Evolutionary conservation across 2,329 filamentous ascomycete genomes (phyloP).

Genomic region (Arthrocladium fulminans): DNA sequence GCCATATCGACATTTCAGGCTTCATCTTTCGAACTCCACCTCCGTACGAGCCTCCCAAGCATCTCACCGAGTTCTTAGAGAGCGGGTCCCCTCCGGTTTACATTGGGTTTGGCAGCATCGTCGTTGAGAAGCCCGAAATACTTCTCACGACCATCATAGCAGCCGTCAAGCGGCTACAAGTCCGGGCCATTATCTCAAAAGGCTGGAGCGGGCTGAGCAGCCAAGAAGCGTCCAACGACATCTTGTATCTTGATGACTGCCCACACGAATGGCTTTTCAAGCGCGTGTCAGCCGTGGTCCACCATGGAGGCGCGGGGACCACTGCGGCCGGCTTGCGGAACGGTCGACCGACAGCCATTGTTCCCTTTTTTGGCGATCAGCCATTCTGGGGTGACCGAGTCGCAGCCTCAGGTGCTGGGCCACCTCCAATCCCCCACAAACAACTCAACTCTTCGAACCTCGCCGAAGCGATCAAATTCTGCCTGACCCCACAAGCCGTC

Average conservation of each 20-base stretch:
- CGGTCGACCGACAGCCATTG: slow-evolving; percentile 45
- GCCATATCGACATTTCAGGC: slow-evolving; percentile 35
- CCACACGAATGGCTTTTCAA: slow-evolving; percentile 54
- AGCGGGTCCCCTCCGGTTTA: slow-evolving; percentile 44
- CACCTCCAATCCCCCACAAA: slow-evolving; percentile 40
- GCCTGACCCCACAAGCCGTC: slow-evolving; percentile 25
- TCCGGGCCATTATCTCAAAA: slow-evolving; percentile 46
- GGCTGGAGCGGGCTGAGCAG: slow-evolving; percentile 45
- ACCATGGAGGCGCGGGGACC: slow-evolving; percentile 50
- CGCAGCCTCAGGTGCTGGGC: slow-evolving; percentile 41
- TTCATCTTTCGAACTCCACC: slow-evolving; percentile 40
- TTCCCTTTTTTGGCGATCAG: slow-evolving; percentile 52
- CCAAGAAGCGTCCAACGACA: slow-evolving; percentile 28
- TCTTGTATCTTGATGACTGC: slow-evolving; percentile 47
- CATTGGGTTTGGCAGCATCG: slow-evolving; percentile 50
- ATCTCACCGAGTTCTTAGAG: slow-evolving; percentile 37
- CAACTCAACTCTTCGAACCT: slow-evolving; percentile 38
- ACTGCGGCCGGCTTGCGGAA: slow-evolving; percentile 45
- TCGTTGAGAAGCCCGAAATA: slow-evolving; percentile 41
- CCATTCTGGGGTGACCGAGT: slow-evolving; percentile 49
- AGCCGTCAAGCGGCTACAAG: slow-evolving; percentile 40
- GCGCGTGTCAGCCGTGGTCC: slow-evolving; percentile 46
- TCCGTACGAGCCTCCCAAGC: slow-evolving; percentile 33
- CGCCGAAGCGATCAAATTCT: slow-evolving; percentile 38
- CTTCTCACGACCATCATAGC: slow-evolving; percentile 40